Percentiles rank a stretch among this genome's conserved stretches.
Evolutionary conservation across 2,329 filamentous ascomycete species (phyloP).

Genomic region (Fusarium decemcellulare): DNA sequence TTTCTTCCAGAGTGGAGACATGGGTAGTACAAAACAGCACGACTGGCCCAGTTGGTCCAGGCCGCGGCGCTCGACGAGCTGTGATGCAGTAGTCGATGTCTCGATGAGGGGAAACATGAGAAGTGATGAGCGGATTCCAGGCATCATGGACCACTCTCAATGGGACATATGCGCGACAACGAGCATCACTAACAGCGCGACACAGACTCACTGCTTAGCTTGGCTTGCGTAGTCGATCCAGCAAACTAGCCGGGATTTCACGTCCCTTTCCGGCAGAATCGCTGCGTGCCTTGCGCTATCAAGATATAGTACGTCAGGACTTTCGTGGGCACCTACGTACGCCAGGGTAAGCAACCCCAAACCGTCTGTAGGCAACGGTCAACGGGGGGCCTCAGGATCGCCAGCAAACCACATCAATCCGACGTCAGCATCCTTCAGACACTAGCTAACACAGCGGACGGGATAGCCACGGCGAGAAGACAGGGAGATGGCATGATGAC

Average conservation of each 20-base stretch:
- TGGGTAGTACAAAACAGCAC: neutral
- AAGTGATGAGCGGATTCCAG: conserved; percentile 7
- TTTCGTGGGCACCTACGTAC: conserved; percentile 4
- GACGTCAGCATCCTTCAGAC: conserved; percentile 6
- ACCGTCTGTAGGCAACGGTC: neutral
- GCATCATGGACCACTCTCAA: conserved; percentile 7
- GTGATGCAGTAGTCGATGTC: conserved; percentile 1
- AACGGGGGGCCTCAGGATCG: conserved; percentile 1
- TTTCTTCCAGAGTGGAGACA: conserved; percentile 1
- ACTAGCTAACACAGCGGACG: neutral
- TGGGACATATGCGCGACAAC: conserved; percentile 26
- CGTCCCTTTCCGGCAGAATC: neutral
- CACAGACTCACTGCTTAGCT: conserved; percentile 28
- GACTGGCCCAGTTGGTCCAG: neutral
- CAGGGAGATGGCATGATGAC: conserved; percentile 32
- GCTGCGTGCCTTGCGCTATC: conserved; percentile 34
- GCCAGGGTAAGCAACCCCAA: neutral
- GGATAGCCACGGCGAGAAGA: neutral
- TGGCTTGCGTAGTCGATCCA: conserved; percentile 39
- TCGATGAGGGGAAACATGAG: conserved; percentile 1
- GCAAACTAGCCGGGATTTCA: conserved; percentile 17
- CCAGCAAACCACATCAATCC: neutral
- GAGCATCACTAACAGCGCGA: conserved; percentile 11
- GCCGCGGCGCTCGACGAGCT: neutral
- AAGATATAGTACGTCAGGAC: conserved; percentile 34